Evolutionary conservation across 371 early-diverging fungal species (phyloP), one percentile per base, ranked within the genome.

Genomic region (Mucor piriformis): DNA sequence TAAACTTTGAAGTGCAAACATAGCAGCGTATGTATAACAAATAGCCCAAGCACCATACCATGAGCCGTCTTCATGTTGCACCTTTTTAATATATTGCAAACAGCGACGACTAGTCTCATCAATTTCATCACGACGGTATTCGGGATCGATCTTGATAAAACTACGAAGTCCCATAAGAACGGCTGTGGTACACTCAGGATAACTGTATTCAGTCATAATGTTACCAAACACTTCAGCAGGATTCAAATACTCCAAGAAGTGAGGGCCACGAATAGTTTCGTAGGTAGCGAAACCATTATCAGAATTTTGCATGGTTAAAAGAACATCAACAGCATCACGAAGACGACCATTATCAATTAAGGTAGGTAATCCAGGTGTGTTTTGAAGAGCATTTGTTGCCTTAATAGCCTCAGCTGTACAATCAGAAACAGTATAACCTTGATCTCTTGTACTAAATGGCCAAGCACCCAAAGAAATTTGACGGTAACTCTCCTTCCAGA

Each of bases 1-100:
- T 65, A 98, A 71, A 64, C 89, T 87, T 65, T 95, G 92, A 33
- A 96, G 66, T 0, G 93, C 94, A 87, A 98, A 98, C 91, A 93
- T 87, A 37, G 90, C 86, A n/a, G 95, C 97, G 67, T 98, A 98
- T 3, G 97, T 97, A 63, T 93, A 98, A 72, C 98, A 98, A 62
- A 98, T 91, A 32, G 89, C 98, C 98, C 98, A 98, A 33, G 89
- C 82, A 13, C 98, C 98, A 70, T 88, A 96, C 96, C 96, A 98
- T 38, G 90, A 86, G 20, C 98, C 98, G 69, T 97, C 96, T 18
- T 69, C 69, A 16, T 83, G 69, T 71, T 98, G 97, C 7, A 74
- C 77, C 16, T 70, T 65, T 15, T 88, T 64, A 57, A 98, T 91
- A 66, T 83, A 97, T 21, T 81, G 56, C 35, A 94, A 72, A 8